Evolutionary conservation across 148 eudicot species (phyloP).

Genomic region (Camellia sinensis): DNA sequence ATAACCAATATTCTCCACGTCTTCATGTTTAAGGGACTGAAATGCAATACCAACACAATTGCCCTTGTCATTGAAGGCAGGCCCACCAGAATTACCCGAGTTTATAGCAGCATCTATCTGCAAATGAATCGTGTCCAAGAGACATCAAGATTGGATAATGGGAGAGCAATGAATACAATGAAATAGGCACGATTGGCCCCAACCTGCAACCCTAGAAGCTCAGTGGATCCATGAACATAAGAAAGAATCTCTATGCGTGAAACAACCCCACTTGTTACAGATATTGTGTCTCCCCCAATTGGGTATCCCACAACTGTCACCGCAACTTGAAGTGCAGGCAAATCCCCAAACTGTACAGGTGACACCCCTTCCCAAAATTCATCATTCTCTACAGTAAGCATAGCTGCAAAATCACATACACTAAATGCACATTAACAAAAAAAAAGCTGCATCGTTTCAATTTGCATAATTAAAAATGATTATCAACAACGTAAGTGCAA

Average conservation of each 20-base stretch:
- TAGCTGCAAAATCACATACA: conserved; percentile 48
- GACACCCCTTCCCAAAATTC: conserved; percentile 92
- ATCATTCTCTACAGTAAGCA: conserved; percentile 78
- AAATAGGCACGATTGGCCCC: neutral
- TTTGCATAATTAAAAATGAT: neutral
- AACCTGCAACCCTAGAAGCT: conserved; percentile 93
- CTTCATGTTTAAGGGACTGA: conserved; percentile 90
- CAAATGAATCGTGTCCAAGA: conserved; percentile 4
- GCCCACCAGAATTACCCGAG: conserved; percentile 95
- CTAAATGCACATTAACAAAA: neutral
- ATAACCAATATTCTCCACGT: conserved; percentile 86
- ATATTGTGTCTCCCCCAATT: conserved; percentile 92
- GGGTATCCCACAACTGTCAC: conserved; percentile 96
- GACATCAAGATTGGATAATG: neutral
- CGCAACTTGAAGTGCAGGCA: conserved; percentile 95
- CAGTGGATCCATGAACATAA: conserved; percentile 90
- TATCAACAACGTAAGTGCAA: too few relatives aligned
- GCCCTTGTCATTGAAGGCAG: conserved; percentile 81
- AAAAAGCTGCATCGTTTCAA: neutral
- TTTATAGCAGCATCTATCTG: conserved; percentile 78
- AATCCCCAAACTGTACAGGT: conserved; percentile 74
- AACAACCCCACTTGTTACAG: conserved; percentile 96
- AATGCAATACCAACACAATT: conserved; percentile 90
- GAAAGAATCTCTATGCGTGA: conserved; percentile 92
- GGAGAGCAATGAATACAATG: neutral